phyloP scores from a whole-genome alignment of 129 eudicot species.

The Centaurea solstitialis region DNA sequence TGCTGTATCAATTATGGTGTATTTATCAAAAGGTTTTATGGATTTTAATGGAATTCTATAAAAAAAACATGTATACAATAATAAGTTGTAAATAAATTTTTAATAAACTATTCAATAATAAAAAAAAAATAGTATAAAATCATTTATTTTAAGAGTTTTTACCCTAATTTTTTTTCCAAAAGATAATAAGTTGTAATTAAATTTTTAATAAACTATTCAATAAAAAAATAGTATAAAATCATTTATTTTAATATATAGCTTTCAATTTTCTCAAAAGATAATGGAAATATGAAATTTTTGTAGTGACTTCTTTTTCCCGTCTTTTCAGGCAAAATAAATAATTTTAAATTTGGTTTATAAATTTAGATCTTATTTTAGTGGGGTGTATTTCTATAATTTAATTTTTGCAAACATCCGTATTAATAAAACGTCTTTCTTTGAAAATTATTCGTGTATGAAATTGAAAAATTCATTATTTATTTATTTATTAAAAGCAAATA shows the following conservation, averaged over 20 bases:
- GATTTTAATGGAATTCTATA: background rate
- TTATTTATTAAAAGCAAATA: too few species aligned
- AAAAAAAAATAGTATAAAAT: too few species aligned
- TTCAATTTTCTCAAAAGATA: background rate
- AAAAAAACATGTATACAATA: background rate
- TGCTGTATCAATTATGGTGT: background rate
- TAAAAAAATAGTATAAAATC: too few species aligned
- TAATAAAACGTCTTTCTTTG: too few species aligned
- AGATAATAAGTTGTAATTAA: background rate
- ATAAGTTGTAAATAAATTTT: background rate
- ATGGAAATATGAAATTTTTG: background rate
- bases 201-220: background rate
- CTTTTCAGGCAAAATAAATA: background rate
- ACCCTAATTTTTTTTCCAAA: too few species aligned
- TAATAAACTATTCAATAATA: background rate
- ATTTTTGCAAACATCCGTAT: too few species aligned
- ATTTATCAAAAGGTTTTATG: background rate
- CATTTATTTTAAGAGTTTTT: background rate
- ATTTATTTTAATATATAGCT: background rate
- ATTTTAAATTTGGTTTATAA: background rate
- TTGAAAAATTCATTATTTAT: too few species aligned
- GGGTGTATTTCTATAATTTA: background rate
- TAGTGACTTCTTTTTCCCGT: background rate
- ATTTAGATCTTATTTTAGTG: background rate
- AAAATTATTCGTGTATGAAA: too few species aligned